Percentiles rank a stretch among this genome's conserved stretches.
Evolutionary conservation across 1,139 yeast genomes (phyloP).

Genomic region (Petasospora fabianii): DNA sequence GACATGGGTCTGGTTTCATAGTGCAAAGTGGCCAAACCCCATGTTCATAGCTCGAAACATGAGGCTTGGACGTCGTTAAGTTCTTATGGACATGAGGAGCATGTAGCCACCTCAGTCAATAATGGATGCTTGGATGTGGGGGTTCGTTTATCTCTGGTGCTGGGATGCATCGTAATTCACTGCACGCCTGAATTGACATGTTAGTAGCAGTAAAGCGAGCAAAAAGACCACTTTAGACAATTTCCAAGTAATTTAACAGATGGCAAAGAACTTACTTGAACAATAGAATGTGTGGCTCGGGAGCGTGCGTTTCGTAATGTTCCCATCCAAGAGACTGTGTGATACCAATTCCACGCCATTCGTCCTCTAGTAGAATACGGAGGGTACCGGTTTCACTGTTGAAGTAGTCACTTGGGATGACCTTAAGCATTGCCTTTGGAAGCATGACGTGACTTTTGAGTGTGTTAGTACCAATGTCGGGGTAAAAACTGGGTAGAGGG

Average conservation of each 20-base stretch:
- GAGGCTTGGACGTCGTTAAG: too few relatives aligned
- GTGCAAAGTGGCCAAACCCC: too few relatives aligned
- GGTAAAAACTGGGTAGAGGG: constrained; percentile 13
- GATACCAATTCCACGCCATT: constrained; percentile 98
- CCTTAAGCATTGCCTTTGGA: constrained; percentile 93
- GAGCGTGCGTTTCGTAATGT: constrained; percentile 97
- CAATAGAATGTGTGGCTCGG: constrained; percentile 93
- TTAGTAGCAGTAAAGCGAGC: constrained; percentile 3
- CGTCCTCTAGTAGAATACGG: constrained; percentile 87
- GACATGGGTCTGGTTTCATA: too few relatives aligned
- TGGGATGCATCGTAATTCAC: constrained; percentile 26
- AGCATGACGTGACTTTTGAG: constrained; percentile 80
- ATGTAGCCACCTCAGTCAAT: too few relatives aligned
- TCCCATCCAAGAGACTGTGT: constrained; percentile 98
- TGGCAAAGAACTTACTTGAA: constrained; percentile 47
- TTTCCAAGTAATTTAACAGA: background rate
- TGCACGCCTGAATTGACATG: constrained; percentile 19
- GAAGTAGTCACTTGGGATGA: constrained; percentile 94
- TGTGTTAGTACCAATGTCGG: constrained; percentile 17
- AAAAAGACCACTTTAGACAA: too few relatives aligned
- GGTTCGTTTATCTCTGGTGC: constrained; percentile 13
- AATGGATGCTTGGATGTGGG: too few relatives aligned
- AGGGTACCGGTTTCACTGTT: constrained; percentile 93
- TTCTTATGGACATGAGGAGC: too few relatives aligned
- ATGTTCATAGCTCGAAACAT: too few relatives aligned